phyloP scores from a whole-genome alignment of 2,329 filamentous ascomycete species.

The Phaeosphaeria sp. region DNA sequence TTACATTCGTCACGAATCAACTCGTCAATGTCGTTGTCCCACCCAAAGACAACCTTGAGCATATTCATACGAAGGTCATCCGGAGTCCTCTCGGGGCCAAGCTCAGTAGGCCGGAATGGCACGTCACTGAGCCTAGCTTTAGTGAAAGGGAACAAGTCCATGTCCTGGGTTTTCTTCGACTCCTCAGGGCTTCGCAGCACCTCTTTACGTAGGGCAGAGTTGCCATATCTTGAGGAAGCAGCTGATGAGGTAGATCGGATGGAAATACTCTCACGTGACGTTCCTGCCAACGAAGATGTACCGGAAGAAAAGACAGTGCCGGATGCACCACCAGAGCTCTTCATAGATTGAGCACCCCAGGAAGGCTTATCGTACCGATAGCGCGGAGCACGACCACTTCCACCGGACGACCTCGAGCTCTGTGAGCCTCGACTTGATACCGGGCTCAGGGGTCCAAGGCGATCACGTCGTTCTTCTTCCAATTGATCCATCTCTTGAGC shows the following conservation, averaged over 20 bases:
- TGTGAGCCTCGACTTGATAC: slow-evolving; percentile 70
- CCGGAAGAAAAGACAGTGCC: slow-evolving; percentile 74
- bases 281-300: slow-evolving; percentile 58
- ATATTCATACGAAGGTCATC: slow-evolving; percentile 88
- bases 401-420: slow-evolving; percentile 60
- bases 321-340: slow-evolving; percentile 54
- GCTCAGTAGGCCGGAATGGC: slow-evolving; percentile 75
- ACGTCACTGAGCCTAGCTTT: slow-evolving; percentile 82
- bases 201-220: slow-evolving; percentile 81
- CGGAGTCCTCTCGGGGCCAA: slow-evolving; percentile 54
- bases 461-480: slow-evolving; percentile 66
- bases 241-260: slow-evolving; percentile 60
- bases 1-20: slow-evolving; percentile 81
- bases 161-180: slow-evolving; percentile 59
- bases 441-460: slow-evolving; percentile 72
- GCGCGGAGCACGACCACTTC: slow-evolving; percentile 51
- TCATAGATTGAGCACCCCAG: slow-evolving; percentile 31
- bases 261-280: slow-evolving; percentile 63
- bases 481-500: slow-evolving; percentile 72
- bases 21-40: slow-evolving; percentile 83
- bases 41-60: slow-evolving; percentile 93
- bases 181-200: slow-evolving; percentile 80
- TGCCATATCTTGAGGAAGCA: slow-evolving; percentile 54
- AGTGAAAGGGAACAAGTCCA: slow-evolving; percentile 87
- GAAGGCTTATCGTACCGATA: slow-evolving; percentile 57